Base-by-base conservation (phyloP, 2,329 filamentous ascomycete species). In the Helotiales sp. region DNA sequence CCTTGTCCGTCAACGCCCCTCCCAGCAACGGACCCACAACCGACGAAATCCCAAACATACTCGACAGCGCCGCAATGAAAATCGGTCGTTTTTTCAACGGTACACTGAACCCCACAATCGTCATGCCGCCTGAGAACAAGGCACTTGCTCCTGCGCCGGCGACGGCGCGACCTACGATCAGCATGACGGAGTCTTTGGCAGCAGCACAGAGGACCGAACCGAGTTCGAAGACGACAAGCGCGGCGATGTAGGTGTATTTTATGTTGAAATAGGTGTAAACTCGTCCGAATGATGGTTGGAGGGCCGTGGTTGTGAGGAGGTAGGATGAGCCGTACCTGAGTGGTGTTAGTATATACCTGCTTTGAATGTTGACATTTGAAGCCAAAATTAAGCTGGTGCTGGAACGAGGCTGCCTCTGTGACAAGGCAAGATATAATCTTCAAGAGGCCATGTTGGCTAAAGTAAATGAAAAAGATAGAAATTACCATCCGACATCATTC, bases 61-160 rank as follows among this genome's bases (percentile, higher is more conserved):
- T 72, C 8, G 75, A 72, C 13, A 79, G 30, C 6, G 72, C 67
- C 7, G 75, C 75, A 22, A 71, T 83, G 45, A 72, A 77, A 20
- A 77, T 71, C 37, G 76, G 75, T 17, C 76, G 68, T 59, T 70
- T 74, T 3, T 61, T 61, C 37, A 77, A 66, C 2, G 76, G 75
- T 1, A 77, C 77, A 49, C 79, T 76, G 68, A 84, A 83, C 59
- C 81, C 75, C 58, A 79, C 67, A 45, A 78, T 77, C 32, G 73
- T 77, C 71, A 76, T 75, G 6, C 72, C 73, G n/a, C 78, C 78
- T 52, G 76, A 77, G 49, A 79, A 78, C 1, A 79, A 59, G 5
- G 76, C 74, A 52, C 70, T 65, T 52, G 77, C 75, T 17, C 78
- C 77, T 55, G 76, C 70, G 37, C 78, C 78, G 11, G 76, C 74